These are phyloP conservation scores for Intubia oerlemansii DNA, from an alignment of 2,329 filamentous ascomycete species.

Conservation along the genomic window DNA sequence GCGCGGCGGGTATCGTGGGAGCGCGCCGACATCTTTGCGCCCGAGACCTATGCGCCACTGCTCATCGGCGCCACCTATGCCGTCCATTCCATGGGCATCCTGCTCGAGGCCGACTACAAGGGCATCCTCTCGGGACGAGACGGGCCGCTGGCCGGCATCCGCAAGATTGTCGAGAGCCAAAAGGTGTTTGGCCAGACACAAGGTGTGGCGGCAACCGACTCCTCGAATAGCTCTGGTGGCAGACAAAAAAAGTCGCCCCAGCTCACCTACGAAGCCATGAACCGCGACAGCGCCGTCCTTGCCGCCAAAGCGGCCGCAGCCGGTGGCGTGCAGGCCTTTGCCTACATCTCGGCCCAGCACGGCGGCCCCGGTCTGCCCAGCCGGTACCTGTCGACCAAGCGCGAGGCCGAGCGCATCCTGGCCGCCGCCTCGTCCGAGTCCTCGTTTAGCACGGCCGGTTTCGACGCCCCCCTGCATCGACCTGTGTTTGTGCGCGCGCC, in stretches of 20 bases:
- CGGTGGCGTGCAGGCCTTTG: constrained; percentile 47
- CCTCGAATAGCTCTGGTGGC: background rate
- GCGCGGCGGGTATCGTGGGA: constrained; percentile 69
- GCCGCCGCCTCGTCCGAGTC: constrained; percentile 27
- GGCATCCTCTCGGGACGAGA: constrained; percentile 68
- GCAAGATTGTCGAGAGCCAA: constrained; percentile 49
- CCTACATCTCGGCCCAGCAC: constrained; percentile 73
- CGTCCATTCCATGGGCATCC: constrained; percentile 86
- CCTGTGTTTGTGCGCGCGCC: constrained; percentile 66
- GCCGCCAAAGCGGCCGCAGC: constrained; percentile 56
- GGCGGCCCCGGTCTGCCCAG: constrained; percentile 68
- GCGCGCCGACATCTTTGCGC: constrained; percentile 68
- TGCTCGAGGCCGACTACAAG: constrained; percentile 97
- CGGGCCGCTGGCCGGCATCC: constrained; percentile 57
- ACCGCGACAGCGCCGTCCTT: constrained; percentile 69
- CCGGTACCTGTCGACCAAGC: constrained; percentile 78
- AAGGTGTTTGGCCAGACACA: too few species aligned
- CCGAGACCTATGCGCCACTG: constrained; percentile 55
- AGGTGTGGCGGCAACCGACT: constrained; percentile 34
- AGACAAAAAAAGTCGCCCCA: background rate
- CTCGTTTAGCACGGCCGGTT: constrained; percentile 20
- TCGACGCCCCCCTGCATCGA: constrained; percentile 47
- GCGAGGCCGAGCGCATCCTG: constrained; percentile 50
- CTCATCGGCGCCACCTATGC: constrained; percentile 65
- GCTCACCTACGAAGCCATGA: constrained; percentile 93